A percentile compares a stretch with the other conserved stretches of the same genome.
phyloP scores from a whole-genome alignment of 371 early-diverging fungal genomes.

The Saksenaea oblongispora region DNA sequence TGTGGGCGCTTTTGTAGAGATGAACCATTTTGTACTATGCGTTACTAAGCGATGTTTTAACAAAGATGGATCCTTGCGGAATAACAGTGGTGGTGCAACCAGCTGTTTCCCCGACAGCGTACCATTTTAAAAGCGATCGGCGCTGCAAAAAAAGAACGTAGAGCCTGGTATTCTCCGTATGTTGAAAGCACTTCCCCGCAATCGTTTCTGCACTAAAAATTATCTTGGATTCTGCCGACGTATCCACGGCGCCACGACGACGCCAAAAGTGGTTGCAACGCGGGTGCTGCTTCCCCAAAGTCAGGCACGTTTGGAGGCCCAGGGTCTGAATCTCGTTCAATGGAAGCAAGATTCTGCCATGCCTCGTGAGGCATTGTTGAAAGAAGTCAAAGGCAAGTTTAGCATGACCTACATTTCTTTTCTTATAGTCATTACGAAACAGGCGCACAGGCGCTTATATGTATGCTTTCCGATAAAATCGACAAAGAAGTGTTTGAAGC shows the following conservation, averaged over 20 bases:
- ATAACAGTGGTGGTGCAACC: no score
- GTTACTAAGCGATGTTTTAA: no score
- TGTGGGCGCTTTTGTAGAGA: no score
- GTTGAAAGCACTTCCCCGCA: neutral
- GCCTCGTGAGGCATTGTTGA: constrained; percentile 34
- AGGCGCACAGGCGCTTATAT: constrained; percentile 67
- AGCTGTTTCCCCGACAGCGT: neutral
- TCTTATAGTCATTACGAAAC: neutral
- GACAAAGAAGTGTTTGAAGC: constrained; percentile 68
- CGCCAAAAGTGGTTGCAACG: constrained; percentile 38
- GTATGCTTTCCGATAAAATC: constrained; percentile 73
- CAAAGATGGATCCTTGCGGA: no score
- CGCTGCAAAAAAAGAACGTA: neutral
- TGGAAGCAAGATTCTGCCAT: constrained; percentile 40
- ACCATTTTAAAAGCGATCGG: neutral
- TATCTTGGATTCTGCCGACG: neutral
- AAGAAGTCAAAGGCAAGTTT: constrained; percentile 28
- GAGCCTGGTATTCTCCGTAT: neutral
- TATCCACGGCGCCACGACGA: neutral
- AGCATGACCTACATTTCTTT: no score
- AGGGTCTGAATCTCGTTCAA: constrained; percentile 36
- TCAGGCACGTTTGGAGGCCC: constrained; percentile 27
- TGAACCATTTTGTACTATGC: no score
- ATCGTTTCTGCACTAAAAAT: neutral
- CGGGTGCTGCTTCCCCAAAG: constrained; percentile 42